Evolutionary conservation across 495 filamentous ascomycete species (phyloP), one percentile per base, ranked within the genome.

Genomic region (Aspergillus baeticus): DNA sequence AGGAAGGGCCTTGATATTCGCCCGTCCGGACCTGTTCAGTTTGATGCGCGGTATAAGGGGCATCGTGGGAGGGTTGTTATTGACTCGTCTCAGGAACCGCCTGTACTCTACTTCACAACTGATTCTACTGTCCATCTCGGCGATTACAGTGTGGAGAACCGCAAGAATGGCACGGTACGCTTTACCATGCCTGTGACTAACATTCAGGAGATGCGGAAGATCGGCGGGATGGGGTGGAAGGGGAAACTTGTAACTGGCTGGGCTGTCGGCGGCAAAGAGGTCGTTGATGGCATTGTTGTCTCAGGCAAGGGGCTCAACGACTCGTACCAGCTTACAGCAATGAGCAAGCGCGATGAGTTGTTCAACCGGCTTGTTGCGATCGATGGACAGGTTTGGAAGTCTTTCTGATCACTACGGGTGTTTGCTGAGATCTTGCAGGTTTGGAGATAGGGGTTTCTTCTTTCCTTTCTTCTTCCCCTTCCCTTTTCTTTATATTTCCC

Each of bases 201-300:
- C 23, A 83, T 89, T 35, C 63, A 51, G 47, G 89, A 94, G 62
- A 58, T 96, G 48, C 87, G 85, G 70, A 96, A 96, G 75, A 75
- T 91, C 2, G 91, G 90, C 10, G 90, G 91, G 0, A 77, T 92
- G 55, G 92, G 91, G 1, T 96, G 90, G 91, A 96, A 96, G 73
- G 84, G 85, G 8, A 94, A 91, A 72, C 67, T 94, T 23, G 83
- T 92, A 23, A 85, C 93, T n/a, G 89, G 88, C 10, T 90, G 90
- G 89, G 84, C 87, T 3, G 77, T 89, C 51, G 86, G 84, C 3
- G 65, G 69, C 31, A 79, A 86, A 55, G 87, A 93, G 67, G 84
- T 93, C 37, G 83, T 84, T 0, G 91, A 93, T 78, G 90, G 90
- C 10, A 55, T 96, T 63, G 77, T 91, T 59, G 83, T 95, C 63